Percentiles rank a stretch among this genome's conserved stretches.
Conservation (phyloP, 1,139 yeast genomes). For the Sugiyamaella sp. region DNA sequence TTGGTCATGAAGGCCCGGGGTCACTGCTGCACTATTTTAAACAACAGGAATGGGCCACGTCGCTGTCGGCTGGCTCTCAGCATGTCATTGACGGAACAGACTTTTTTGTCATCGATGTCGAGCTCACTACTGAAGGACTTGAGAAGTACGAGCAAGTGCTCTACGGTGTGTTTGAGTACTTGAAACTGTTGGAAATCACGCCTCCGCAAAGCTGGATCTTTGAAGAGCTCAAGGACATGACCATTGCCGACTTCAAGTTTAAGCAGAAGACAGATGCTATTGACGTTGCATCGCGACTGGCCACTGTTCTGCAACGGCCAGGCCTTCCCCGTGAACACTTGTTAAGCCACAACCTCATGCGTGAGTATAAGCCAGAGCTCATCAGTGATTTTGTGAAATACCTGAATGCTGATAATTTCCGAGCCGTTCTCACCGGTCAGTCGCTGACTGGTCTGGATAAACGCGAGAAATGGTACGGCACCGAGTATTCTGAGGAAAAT, state of each 20-base stretch:
- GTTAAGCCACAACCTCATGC: conserved; percentile 59
- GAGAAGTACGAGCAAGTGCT: conserved; percentile 62
- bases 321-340: conserved; percentile 65
- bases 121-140: conserved; percentile 74
- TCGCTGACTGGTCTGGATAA: conserved; percentile 44
- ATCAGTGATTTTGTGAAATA: conserved; percentile 55
- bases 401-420: conserved; percentile 61
- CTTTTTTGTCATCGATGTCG: conserved; percentile 66
- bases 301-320: conserved; percentile 53
- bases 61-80: conserved; percentile 72
- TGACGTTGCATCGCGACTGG: conserved; percentile 56
- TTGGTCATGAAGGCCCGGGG: conserved; percentile 93
- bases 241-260: conserved; percentile 60
- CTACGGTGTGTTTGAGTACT: conserved; percentile 66
- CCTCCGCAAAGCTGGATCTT: conserved; percentile 64
- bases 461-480: conserved; percentile 87
- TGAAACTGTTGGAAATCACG: conserved; percentile 55
- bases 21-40: conserved; percentile 73
- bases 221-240: conserved; percentile 52
- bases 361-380: conserved; percentile 59
- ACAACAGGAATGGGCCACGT: conserved; percentile 75
- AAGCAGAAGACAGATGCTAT: conserved; percentile 68
- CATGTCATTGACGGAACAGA: conserved; percentile 72
- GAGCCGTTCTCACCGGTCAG: conserved; percentile 55
- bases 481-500: conserved; percentile 62